A percentile compares a stretch with the other conserved stretches of the same genome.
These are phyloP conservation scores for Xylaria digitata DNA, from an alignment of 2,329 filamentous ascomycete genomes.

Conservation along the genomic window DNA sequence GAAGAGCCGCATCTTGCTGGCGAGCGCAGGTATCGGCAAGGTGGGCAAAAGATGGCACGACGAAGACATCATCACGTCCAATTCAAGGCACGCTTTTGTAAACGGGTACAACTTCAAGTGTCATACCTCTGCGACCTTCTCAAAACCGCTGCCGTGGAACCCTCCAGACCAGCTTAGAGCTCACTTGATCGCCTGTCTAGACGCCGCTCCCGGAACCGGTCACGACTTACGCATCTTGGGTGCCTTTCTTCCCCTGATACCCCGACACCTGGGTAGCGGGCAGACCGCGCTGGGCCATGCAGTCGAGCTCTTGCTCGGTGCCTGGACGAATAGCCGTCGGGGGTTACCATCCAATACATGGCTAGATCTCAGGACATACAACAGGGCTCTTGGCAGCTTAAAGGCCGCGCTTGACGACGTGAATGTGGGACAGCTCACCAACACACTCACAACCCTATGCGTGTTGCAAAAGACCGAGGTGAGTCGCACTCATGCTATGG, in stretches of 20 bases:
- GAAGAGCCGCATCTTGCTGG: slow-evolving; percentile 17
- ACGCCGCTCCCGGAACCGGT: slow-evolving; percentile 43
- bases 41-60: slow-evolving; percentile 14
- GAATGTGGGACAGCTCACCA: slow-evolving; percentile 37
- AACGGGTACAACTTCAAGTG: slow-evolving; percentile 35
- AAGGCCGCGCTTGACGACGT: slow-evolving; percentile 43
- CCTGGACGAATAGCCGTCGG: slow-evolving; percentile 46
- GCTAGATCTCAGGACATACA: slow-evolving; percentile 46
- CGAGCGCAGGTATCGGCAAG: slow-evolving; percentile 1
- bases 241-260: slow-evolving; percentile 44
- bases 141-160: slow-evolving; percentile 36
- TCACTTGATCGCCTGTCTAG: slow-evolving; percentile 40
- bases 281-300: slow-evolving; percentile 42
- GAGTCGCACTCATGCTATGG: background rate
- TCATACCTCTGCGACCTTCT: slow-evolving; percentile 9
- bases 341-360: slow-evolving; percentile 39
- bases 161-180: slow-evolving; percentile 40
- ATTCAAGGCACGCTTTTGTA: slow-evolving; percentile 39
- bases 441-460: slow-evolving; percentile 44
- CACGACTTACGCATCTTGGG: slow-evolving; percentile 46
- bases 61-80: slow-evolving; percentile 31
- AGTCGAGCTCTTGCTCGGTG: slow-evolving; percentile 43
- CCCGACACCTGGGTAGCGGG: slow-evolving; percentile 40
- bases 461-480: slow-evolving; percentile 49
- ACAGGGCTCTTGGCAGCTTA: slow-evolving; percentile 43